Evolutionary conservation across 2,329 filamentous ascomycete species (phyloP).

Genomic region (Trichoderma guizhouense): DNA sequence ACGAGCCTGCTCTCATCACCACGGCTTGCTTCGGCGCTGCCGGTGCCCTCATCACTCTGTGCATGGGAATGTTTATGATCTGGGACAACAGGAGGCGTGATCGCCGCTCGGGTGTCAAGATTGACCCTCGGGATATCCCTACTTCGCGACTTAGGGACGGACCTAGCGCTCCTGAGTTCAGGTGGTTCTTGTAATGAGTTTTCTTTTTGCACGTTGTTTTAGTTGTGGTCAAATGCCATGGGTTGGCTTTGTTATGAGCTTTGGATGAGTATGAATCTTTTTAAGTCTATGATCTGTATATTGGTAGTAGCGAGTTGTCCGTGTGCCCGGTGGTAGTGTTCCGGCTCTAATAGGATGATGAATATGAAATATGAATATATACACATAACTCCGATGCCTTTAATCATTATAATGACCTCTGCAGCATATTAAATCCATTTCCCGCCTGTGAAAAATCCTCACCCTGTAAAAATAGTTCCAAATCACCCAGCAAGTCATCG

Average conservation of each 20-base stretch:
- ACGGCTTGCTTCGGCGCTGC: slow-evolving; percentile 62
- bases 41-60: slow-evolving; percentile 53
- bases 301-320: background rate
- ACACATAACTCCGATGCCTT: background rate
- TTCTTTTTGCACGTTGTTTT: background rate
- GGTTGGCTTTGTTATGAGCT: background rate
- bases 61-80: slow-evolving; percentile 61
- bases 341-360: background rate
- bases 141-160: slow-evolving; percentile 50
- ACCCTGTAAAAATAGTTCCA: slow-evolving; percentile 33
- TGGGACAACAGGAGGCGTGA: slow-evolving; percentile 53
- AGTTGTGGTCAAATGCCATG: background rate
- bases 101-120: slow-evolving; percentile 45
- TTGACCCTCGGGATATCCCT: slow-evolving; percentile 45
- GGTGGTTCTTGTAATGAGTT: slow-evolving; percentile 45
- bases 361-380: background rate
- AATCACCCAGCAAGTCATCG: slow-evolving; percentile 34
- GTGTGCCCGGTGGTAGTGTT: background rate
- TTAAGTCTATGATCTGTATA: background rate
- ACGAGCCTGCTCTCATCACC: slow-evolving; percentile 62
- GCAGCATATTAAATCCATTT: background rate
- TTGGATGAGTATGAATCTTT: background rate
- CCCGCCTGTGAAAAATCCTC: slow-evolving; percentile 30
- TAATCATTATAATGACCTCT: background rate
- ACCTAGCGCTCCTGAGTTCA: slow-evolving; percentile 44